Percentiles rank a stretch among this genome's conserved stretches.
phyloP scores from a whole-genome alignment of 805 yeast species.

The Cyberlindnera veronae region DNA sequence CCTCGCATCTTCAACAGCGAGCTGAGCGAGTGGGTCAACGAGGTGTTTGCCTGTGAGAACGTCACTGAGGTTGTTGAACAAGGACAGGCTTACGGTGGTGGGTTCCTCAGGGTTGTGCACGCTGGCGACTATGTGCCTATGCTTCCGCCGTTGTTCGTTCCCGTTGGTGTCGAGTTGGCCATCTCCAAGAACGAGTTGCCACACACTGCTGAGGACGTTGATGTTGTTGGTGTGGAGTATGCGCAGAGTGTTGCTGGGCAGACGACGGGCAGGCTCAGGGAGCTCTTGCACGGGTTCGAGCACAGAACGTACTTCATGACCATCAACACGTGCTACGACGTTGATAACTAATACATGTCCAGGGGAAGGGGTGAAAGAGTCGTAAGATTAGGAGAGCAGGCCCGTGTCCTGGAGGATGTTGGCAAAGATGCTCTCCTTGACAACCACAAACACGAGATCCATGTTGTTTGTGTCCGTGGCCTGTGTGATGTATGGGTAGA shows the following conservation, averaged over 20 bases:
- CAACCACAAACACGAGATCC: constrained; percentile 79
- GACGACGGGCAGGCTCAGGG: constrained; percentile 4
- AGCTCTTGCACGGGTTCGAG: constrained; percentile 32
- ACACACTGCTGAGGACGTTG: constrained; percentile 25
- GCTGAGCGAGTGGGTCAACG: constrained; percentile 53
- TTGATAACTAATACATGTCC: constrained; percentile 11
- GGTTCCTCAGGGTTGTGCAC: constrained; percentile 55
- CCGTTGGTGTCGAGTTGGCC: constrained; percentile 33
- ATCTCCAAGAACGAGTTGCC: constrained; percentile 37
- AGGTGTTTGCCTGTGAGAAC: constrained; percentile 38
- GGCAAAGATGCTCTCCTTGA: constrained; percentile 74
- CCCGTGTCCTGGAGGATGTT: constrained; percentile 76
- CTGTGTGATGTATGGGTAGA: constrained; percentile 90
- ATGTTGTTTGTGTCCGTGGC: constrained; percentile 93
- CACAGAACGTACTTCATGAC: constrained; percentile 36
- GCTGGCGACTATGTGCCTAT: constrained; percentile 54
- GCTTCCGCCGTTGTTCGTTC: constrained; percentile 47
- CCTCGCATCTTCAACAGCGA: constrained; percentile 61
- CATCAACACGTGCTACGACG: constrained; percentile 31
- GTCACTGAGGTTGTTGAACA: constrained; percentile 24
- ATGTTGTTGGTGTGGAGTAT: constrained; percentile 11
- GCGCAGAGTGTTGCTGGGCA: not conserved
- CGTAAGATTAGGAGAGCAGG: constrained; percentile 38
- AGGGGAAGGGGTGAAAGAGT: too few species aligned
- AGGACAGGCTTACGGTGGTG: constrained; percentile 25